Percentiles rank a stretch among this genome's conserved stretches.
Evolutionary conservation across 2,329 filamentous ascomycete species (phyloP).

Genomic region (Colletotrichum magnum): DNA sequence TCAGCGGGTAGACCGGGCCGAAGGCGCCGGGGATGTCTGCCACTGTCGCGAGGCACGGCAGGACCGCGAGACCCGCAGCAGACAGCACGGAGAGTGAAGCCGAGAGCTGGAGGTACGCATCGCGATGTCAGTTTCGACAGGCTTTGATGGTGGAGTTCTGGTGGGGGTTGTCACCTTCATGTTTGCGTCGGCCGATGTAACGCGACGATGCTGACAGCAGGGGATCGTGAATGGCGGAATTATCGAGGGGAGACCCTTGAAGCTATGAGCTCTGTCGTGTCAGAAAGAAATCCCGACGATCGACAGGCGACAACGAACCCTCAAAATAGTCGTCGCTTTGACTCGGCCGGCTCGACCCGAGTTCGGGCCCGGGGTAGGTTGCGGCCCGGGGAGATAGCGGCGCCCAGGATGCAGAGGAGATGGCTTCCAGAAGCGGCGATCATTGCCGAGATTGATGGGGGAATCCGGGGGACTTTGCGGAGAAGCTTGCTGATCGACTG

Average conservation of each 20-base stretch:
- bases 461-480: constrained; percentile 12
- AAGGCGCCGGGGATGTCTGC: constrained; percentile 26
- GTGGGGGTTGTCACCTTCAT: constrained; percentile 5
- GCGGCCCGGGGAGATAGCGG: constrained; percentile 6
- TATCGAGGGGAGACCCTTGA: neutral
- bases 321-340: neutral
- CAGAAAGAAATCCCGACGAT: neutral
- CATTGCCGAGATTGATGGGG: neutral
- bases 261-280: neutral
- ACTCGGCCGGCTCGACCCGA: neutral
- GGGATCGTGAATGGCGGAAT: neutral
- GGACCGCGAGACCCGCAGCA: neutral
- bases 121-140: neutral
- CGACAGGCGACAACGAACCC: neutral
- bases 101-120: neutral
- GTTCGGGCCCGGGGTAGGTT: constrained; percentile 12
- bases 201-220: neutral
- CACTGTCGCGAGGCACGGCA: constrained; percentile 11
- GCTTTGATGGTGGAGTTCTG: neutral
- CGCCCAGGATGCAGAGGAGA: neutral
- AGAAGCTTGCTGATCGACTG: constrained; percentile 16
- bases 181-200: neutral
- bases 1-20: constrained; percentile 19
- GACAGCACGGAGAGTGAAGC: neutral
- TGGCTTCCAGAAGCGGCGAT: neutral